Percentiles rank a stretch among this genome's conserved stretches.
phyloP scores from a whole-genome alignment of 371 early-diverging fungal genomes.

The Saksenaea oblongispora region DNA sequence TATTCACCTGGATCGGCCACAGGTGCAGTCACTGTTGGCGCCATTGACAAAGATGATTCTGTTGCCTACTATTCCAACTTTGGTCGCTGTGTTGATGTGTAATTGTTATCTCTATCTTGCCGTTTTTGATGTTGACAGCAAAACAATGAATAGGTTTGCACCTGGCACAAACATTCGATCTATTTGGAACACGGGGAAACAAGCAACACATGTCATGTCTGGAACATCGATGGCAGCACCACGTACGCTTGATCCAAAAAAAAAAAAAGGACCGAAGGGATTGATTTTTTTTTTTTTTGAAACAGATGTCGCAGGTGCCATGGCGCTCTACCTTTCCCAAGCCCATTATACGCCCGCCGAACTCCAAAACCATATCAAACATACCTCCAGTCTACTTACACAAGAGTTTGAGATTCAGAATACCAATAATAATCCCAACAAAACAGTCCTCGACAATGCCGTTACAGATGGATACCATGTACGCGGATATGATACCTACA shows the following conservation, averaged over 20 bases:
- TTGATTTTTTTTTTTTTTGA: neutral
- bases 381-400: conserved; percentile 24
- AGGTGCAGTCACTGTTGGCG: conserved; percentile 89
- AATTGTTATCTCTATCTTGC: conserved; percentile 21
- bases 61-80: conserved; percentile 75
- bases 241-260: conserved; percentile 40
- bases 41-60: conserved; percentile 72
- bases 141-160: conserved; percentile 43
- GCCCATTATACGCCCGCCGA: conserved; percentile 35
- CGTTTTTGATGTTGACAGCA: neutral
- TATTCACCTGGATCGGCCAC: conserved; percentile 84
- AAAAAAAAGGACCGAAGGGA: neutral
- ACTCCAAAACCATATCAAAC: conserved; percentile 25
- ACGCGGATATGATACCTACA: conserved; percentile 14
- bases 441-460: conserved; percentile 43
- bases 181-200: conserved; percentile 44
- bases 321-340: conserved; percentile 42
- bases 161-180: conserved; percentile 82
- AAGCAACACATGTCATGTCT: conserved; percentile 43
- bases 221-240: conserved; percentile 86
- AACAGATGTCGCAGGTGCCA: conserved; percentile 45
- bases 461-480: conserved; percentile 29
- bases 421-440: conserved; percentile 35
- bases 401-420: conserved; percentile 38
- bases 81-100: conserved; percentile 81